phyloP scores from a whole-genome alignment of 2,329 filamentous ascomycete genomes.

The Coniochaeta ligniaria region DNA sequence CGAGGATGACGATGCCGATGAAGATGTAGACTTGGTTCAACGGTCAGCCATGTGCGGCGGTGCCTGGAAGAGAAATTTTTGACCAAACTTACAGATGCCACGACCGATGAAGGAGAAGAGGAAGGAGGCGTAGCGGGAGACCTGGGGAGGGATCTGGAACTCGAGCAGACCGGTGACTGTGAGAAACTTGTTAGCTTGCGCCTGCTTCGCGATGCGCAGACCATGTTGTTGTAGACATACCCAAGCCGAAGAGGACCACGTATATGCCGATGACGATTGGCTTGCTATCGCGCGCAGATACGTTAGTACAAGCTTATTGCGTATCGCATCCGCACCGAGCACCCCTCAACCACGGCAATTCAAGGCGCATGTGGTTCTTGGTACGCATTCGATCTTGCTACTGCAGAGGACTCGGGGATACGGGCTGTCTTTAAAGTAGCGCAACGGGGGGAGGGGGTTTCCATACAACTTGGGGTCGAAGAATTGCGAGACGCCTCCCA shows the following conservation, averaged over 20 bases:
- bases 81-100: constrained; percentile 70
- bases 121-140: constrained; percentile 92
- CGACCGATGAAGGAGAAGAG: constrained; percentile 96
- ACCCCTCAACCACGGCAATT: background rate
- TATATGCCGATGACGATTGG: constrained; percentile 76
- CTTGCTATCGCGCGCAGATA: constrained; percentile 38
- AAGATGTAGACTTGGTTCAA: constrained; percentile 79
- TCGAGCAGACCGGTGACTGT: constrained; percentile 38
- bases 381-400: background rate
- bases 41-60: no score
- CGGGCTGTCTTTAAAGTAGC: constrained; percentile 21
- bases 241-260: constrained; percentile 82
- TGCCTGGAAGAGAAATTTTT: background rate
- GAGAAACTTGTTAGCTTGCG: constrained; percentile 2
- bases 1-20: constrained; percentile 77
- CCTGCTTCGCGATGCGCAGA: background rate
- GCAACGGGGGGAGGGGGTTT: constrained; percentile 11
- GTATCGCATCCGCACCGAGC: background rate
- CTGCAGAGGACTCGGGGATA: background rate
- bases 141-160: constrained; percentile 90
- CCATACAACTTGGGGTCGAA: constrained; percentile 55
- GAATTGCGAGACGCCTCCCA: constrained; percentile 74
- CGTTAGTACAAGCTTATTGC: constrained; percentile 6
- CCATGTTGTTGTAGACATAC: constrained; percentile 40
- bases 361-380: background rate